Conservation (phyloP, 768 basidiomycete species). For the Hemileccinum rubropunctum region DNA sequence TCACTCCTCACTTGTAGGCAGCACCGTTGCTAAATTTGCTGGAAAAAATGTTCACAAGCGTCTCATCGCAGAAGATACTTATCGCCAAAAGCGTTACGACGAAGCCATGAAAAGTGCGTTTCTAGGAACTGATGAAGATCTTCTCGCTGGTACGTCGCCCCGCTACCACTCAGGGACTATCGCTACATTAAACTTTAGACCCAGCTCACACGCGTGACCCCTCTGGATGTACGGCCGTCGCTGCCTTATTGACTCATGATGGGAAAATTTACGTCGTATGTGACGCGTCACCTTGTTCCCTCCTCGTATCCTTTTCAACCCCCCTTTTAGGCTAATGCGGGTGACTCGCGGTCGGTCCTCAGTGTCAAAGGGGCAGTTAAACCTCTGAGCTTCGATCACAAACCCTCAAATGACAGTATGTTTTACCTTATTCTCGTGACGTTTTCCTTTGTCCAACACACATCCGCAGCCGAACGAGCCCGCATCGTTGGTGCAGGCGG, state of each 20-base stretch:
- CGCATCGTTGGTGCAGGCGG: constrained; percentile 92
- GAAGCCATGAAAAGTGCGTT: constrained; percentile 85
- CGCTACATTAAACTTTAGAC: constrained; percentile 38
- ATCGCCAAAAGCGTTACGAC: constrained; percentile 66
- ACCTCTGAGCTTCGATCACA: constrained; percentile 91
- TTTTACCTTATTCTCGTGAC: constrained; percentile 6
- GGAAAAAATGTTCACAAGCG: constrained; percentile 82
- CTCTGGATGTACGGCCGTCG: constrained; percentile 95
- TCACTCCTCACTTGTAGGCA: constrained; percentile 45
- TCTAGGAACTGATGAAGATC: constrained; percentile 91
- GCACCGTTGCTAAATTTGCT: constrained; percentile 82
- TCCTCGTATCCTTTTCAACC: constrained; percentile 1
- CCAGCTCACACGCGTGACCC: constrained; percentile 87
- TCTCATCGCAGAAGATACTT: constrained; percentile 67
- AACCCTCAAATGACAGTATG: constrained; percentile 84
- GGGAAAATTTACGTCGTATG: constrained; percentile 77
- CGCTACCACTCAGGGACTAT: not conserved
- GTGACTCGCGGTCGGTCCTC: constrained; percentile 91
- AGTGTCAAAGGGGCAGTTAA: constrained; percentile 83
- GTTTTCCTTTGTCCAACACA: constrained; percentile 1
- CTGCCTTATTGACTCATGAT: constrained; percentile 78
- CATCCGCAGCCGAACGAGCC: constrained; percentile 64
- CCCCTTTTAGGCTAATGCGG: constrained; percentile 85
- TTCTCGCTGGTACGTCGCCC: constrained; percentile 66
- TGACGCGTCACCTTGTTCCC: constrained; percentile 7